Evolutionary conservation across 768 basidiomycete genomes (phyloP), one percentile per base, ranked within the genome.

Genomic region (Phaeotremella skinneri): DNA sequence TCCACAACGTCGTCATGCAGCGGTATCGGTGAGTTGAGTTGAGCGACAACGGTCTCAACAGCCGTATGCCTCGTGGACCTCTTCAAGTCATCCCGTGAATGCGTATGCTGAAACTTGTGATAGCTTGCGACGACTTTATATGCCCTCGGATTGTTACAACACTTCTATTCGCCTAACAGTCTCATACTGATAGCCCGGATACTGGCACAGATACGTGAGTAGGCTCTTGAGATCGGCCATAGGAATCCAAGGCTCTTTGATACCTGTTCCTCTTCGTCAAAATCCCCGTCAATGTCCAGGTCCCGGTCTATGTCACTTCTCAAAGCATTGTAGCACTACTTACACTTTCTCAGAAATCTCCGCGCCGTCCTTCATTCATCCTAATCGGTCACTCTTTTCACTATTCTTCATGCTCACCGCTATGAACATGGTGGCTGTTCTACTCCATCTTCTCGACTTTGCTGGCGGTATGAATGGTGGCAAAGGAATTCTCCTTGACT

Each of bases 1-100:
- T 14, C 68, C 69, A 21, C 71, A 73, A 31, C 59, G 71, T 17
- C 66, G 71, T 11, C 71, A 73, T 68, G 66, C 64, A 26, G 66
- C 68, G 37, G 59, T 64, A n/a, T 55, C 59, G 30, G 71, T 70
- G 25, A 58, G 68, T 68, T 1, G 17, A n/a, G n/a, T n/a, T n/a
- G n/a, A n/a, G 20, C 7, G 7, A n/a, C n/a, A n/a, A n/a, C n/a
- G n/a, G n/a, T n/a, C n/a, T n/a, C n/a, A n/a, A n/a, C n/a, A n/a
- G n/a, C n/a, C n/a, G n/a, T n/a, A 45, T 13, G 6, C 6, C 7
- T 45, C 21, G 7, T 45, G 13, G 11, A 13, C 23, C 43, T 45
- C 13, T 13, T 6, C 23, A 7, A 7, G 23, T 45, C 43, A 21
- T 14, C 6, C 43, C 21, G 43, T 14, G 11, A 45, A 20, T 45